Evolutionary conservation across 371 early-diverging fungal genomes (phyloP).

Genomic region (Zopfochytrium polystomum): DNA sequence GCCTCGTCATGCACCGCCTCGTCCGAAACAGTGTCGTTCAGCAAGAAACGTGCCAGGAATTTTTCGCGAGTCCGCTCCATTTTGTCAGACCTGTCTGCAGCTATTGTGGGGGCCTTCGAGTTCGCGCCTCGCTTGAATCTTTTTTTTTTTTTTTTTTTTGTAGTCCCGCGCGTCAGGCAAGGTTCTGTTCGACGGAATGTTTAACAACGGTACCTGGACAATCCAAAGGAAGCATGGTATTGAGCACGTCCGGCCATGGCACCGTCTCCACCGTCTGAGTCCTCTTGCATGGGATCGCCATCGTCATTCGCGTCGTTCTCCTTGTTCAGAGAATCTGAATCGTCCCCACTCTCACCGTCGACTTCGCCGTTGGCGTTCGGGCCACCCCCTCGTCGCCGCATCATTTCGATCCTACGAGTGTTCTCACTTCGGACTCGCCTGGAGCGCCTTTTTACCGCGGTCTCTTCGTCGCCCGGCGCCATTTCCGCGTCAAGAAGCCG

Average conservation of each 20-base stretch:
- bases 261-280: background rate
- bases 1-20: background rate
- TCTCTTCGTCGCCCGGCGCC: background rate
- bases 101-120: background rate
- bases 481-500: background rate
- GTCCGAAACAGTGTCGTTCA: background rate
- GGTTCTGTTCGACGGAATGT: background rate
- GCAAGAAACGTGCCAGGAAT: slow-evolving; percentile 9
- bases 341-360: slow-evolving; percentile 1
- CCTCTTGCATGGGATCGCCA: background rate
- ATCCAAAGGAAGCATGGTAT: background rate
- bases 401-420: background rate
- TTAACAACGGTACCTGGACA: background rate
- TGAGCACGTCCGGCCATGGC: too few relatives aligned
- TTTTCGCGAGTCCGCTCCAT: background rate
- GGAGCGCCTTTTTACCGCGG: background rate
- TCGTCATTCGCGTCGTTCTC: background rate
- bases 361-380: background rate
- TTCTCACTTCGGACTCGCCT: background rate
- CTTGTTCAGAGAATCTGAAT: background rate
- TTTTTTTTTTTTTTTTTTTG: background rate
- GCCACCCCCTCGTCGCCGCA: too few relatives aligned
- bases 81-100: background rate
- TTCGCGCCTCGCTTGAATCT: background rate
- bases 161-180: background rate